Evolutionary conservation across 768 basidiomycete species (phyloP).

Genomic region (Collybia sordida): DNA sequence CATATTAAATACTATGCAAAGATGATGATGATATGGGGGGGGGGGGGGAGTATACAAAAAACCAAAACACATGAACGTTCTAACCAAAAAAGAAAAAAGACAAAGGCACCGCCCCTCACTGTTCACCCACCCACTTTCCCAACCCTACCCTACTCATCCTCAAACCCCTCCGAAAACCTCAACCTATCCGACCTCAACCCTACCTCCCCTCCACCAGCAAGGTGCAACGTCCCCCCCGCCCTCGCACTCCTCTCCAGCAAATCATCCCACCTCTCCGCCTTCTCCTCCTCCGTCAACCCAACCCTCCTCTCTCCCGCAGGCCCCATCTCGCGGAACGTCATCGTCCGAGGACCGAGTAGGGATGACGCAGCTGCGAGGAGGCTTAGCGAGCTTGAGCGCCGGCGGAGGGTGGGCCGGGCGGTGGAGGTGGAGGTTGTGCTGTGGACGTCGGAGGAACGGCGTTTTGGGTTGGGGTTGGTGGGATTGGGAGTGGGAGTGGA

Average conservation of each 20-base stretch:
- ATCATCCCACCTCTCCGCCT: conserved; percentile 70
- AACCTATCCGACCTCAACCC: conserved; percentile 15
- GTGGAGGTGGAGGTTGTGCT: conserved; percentile 22
- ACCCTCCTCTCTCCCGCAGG: conserved; percentile 26
- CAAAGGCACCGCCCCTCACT: no score
- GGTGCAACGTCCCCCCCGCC: conserved; percentile 74
- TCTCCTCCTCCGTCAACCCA: conserved; percentile 64
- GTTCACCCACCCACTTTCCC: no score
- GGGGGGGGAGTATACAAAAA: no score
- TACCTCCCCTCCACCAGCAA: conserved; percentile 34
- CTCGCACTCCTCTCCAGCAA: conserved; percentile 61
- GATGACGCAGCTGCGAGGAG: conserved; percentile 11
- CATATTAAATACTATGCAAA: no score
- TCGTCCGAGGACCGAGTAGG: conserved; percentile 19
- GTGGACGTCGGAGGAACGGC: conserved; percentile 20
- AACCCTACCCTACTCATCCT: no score
- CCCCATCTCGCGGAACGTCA: conserved; percentile 50
- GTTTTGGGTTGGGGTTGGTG: conserved; percentile 7
- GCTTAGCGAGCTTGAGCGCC: conserved; percentile 19
- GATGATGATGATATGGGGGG: no score
- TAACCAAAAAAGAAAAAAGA: no score
- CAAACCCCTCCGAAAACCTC: conserved; percentile 12
- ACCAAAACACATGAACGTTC: no score
- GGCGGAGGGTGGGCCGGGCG: conserved; percentile 8
- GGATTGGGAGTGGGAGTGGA: neutral